Evolutionary conservation across 129 eudicot genomes (phyloP), one percentile per base, ranked within the genome.

Genomic region (Scalesia atractyloides): DNA sequence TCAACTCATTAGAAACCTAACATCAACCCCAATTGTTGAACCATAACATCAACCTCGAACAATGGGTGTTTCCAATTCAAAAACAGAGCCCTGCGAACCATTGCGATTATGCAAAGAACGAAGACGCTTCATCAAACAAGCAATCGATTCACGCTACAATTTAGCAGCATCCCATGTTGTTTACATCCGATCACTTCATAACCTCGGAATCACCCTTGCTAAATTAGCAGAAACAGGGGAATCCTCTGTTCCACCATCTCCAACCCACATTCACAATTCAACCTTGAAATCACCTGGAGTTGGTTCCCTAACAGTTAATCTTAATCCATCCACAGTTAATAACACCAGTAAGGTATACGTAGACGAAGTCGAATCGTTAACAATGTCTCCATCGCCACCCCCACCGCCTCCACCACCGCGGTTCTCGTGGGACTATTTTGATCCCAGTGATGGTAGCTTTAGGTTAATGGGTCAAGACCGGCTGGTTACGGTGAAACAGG

Each of bases 151-250:
- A 13, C 82, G 98, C 77, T 93, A 83, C 77, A 81, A 79, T 68
- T 82, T 89, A 66, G 96, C 97, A 61, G 97, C 98, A 13, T 89
- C 96, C 4, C 96, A 93, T 82, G 87, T 93, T 64, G 81, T 92
- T 12, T 93, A 93, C 50, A 68, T 86, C 57, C 87, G 85, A 48
- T 89, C 96, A 15, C 89, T 89, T 26, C 82, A 69, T 51, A 87
- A 84, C 68, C 62, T 87, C 15, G 98, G 96, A 73, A 74, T 84
- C 74, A 84, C 97, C 16, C 83, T 93, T 0, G 74, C 86, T 46
- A 82, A 88, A 61, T 93, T 89, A 18, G 92, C 92, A 3, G 92
- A 89, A 68, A 79, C 87, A 2, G 86, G 85, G 37, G 81, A 83
- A 1, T 33, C 84, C 18, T 63, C 82, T 19, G 86, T 79, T 47